Evolutionary conservation across 2,329 filamentous ascomycete genomes (phyloP), one percentile per base, ranked within the genome.

Genomic region (Dactylellina cionopaga): DNA sequence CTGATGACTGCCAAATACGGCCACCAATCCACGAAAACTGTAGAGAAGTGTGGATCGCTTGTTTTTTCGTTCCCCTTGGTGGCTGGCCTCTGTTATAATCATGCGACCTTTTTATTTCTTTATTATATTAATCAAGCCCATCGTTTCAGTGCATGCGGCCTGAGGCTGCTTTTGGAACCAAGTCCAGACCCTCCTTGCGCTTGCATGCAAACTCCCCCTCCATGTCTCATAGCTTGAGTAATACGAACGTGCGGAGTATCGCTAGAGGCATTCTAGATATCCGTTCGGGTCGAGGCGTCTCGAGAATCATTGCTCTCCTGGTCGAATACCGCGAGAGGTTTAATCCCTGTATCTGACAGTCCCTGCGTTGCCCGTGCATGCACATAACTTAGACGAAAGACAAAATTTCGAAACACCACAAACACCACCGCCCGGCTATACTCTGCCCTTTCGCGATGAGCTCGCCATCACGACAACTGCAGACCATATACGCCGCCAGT

Each of bases 311-410:
- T 62, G 35, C 41, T 56, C 27, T 5, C n/a, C 31, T 9, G 17
- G 55, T 59, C 37, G 64, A 70, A 60, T 70, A 60, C 39, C 49
- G 56, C 65, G 56, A 70, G 49, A 63, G 13, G 31, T 13, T 33
- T n/a, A n/a, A n/a, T n/a, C n/a, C 41, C 59, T 22, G 46, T 25
- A 56, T 52, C 19, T 29, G 2, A 25, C 13, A 35, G 44, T 60
- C 64, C 56, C 47, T 63, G 65, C 49, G 41, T 69, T 56, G 56
- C 37, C 49, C 37, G 29, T 29, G 56, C 51, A 31, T 55, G 24
- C 51, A 31, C 51, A 55, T 55, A 35, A 25, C 25, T 63, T 52
- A 52, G 58, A 39, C 51, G 43, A 66, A 27, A 39, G 6, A 15
- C 33, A 24, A 68, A 68, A 68, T 52, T 68, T 68, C 54, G 24